Evolutionary conservation across 441 rosid genomes (phyloP).

Genomic region (Populus hybrid): DNA sequence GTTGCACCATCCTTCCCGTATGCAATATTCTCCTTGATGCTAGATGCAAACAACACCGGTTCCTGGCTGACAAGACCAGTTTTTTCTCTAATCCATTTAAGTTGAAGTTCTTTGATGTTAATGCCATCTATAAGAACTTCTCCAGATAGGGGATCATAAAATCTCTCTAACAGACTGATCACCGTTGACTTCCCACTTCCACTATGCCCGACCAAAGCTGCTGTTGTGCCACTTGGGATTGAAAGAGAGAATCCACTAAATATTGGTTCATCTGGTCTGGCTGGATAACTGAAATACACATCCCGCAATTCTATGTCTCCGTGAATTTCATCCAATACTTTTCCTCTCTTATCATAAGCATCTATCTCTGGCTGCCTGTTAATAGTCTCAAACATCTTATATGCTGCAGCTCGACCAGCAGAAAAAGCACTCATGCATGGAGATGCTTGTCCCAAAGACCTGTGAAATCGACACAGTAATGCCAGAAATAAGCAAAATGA

Average conservation of each 20-base stretch:
- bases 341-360: constrained; percentile 50
- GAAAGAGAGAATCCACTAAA: constrained; percentile 67
- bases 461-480: constrained; percentile 13
- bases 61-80: constrained; percentile 89
- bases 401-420: constrained; percentile 83
- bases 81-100: constrained; percentile 71
- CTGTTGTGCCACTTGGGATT: constrained; percentile 58
- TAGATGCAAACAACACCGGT: constrained; percentile 64
- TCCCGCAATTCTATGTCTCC: constrained; percentile 66
- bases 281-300: constrained; percentile 62
- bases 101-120: constrained; percentile 56
- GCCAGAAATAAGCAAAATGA: not conserved
- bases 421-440: constrained; percentile 72
- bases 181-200: constrained; percentile 90
- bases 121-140: constrained; percentile 74
- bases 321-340: constrained; percentile 43
- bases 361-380: constrained; percentile 72
- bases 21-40: constrained; percentile 69
- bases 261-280: constrained; percentile 70
- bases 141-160: constrained; percentile 76
- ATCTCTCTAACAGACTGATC: constrained; percentile 67
- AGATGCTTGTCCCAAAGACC: constrained; percentile 84
- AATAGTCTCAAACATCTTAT: constrained; percentile 83
- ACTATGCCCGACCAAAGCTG: constrained; percentile 80
- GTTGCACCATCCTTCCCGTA: constrained; percentile 80